Percentiles rank a stretch among this genome's conserved stretches.
Conservation (phyloP, 169 alveolate genomes). For the Plasmodium billcollinsi region DNA sequence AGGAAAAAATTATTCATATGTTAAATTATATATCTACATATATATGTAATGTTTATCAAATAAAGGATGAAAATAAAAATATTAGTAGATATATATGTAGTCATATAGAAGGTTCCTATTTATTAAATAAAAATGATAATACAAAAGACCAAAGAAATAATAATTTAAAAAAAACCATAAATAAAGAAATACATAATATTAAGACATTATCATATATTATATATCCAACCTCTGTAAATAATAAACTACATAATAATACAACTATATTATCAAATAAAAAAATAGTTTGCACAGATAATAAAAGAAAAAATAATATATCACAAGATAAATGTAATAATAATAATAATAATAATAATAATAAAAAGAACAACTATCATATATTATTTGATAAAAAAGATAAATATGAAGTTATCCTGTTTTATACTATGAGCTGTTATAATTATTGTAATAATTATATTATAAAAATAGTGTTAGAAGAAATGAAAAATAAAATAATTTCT, state of each 20-base stretch:
- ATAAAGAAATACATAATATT: too few relatives aligned
- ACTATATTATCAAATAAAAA: too few relatives aligned
- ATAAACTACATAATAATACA: too few relatives aligned
- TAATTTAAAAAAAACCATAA: too few relatives aligned
- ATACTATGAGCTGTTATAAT: conserved; percentile 32
- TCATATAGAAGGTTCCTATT: neutral
- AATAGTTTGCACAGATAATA: too few relatives aligned
- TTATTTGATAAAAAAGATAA: conserved; percentile 9
- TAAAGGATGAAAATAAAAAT: too few relatives aligned
- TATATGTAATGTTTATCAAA: neutral
- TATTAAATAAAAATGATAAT: neutral
- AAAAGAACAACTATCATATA: neutral
- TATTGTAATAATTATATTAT: conserved; percentile 39
- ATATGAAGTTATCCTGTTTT: conserved; percentile 25
- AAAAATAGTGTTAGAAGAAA: neutral
- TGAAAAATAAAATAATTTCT: conserved; percentile 4
- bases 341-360: too few relatives aligned
- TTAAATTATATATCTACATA: conserved; percentile 16
- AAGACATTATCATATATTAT: too few relatives aligned
- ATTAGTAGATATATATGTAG: too few relatives aligned
- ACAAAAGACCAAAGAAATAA: neutral
- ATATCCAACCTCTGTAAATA: too few relatives aligned
- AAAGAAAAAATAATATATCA: too few relatives aligned
- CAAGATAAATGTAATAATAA: neutral
- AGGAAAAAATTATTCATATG: conserved; percentile 4